These are phyloP conservation scores for Ganoderma resinaceum DNA, from an alignment of 1,284 basidiomycete genomes.

Conservation along the genomic window DNA sequence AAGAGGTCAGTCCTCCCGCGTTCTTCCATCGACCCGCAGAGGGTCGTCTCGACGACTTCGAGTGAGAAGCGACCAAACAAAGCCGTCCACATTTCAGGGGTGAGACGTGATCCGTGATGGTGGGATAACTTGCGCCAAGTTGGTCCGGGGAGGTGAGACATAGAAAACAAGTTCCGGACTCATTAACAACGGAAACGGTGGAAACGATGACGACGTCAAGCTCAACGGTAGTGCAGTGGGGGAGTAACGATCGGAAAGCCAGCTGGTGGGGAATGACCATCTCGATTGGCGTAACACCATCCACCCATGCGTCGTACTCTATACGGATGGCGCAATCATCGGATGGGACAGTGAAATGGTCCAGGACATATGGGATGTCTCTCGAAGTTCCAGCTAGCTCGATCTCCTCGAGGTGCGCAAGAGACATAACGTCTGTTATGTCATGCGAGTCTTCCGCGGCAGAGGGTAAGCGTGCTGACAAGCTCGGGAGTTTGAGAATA, in stretches of 20 bases:
- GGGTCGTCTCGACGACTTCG: background rate
- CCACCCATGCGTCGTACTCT: background rate
- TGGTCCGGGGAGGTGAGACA: background rate
- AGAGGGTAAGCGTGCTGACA: background rate
- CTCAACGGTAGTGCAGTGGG: background rate
- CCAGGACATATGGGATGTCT: background rate
- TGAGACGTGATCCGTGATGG: too few relatives aligned
- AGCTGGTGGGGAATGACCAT: background rate
- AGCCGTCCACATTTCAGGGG: background rate
- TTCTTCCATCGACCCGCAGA: background rate
- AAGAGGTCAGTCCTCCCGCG: background rate
- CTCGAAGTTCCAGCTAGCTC: background rate
- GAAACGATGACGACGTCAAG: background rate
- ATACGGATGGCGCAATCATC: background rate
- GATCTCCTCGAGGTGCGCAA: background rate
- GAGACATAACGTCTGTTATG: background rate
- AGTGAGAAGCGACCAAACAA: background rate
- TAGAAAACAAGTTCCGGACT: background rate
- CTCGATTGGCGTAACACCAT: background rate
- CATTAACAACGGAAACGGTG: too few relatives aligned
- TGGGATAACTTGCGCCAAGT: too few relatives aligned
- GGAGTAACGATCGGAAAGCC: background rate
- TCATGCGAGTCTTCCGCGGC: background rate
- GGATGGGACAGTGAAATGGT: background rate
- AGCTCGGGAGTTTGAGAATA: background rate